A percentile compares a stretch with the other conserved stretches of the same genome.
phyloP scores from a whole-genome alignment of 2,329 filamentous ascomycete genomes.

The Diaporthe caulivora region DNA sequence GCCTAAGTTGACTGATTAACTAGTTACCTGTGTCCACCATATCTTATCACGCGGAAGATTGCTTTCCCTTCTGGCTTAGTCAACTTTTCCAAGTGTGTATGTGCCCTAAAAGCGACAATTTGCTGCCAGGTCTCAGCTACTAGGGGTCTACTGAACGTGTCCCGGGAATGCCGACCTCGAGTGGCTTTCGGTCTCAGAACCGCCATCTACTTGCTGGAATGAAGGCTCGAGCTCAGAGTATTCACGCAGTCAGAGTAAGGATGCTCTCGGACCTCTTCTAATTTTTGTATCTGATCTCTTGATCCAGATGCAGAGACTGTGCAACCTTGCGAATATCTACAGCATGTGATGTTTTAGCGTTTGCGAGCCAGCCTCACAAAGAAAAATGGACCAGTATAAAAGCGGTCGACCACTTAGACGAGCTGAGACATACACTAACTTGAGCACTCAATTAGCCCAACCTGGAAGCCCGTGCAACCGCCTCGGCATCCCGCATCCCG shows the following conservation, averaged over 20 bases:
- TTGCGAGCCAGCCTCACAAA: background rate
- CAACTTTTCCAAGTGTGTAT: too few species aligned
- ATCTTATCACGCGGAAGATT: too few species aligned
- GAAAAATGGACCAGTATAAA: conserved; percentile 8
- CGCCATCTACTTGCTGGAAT: background rate
- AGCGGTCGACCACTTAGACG: background rate
- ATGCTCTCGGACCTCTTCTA: background rate
- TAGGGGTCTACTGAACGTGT: too few species aligned
- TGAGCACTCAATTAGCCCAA: background rate
- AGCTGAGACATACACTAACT: background rate
- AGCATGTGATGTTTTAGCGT: conserved; percentile 1
- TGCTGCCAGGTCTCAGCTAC: too few species aligned
- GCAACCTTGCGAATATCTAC: background rate
- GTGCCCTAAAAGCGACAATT: too few species aligned
- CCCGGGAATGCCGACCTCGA: too few species aligned
- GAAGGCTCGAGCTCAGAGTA: background rate
- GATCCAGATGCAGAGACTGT: too few species aligned
- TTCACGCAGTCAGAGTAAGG: background rate
- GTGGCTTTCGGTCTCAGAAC: background rate
- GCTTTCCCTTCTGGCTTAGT: too few species aligned
- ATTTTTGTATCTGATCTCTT: background rate
- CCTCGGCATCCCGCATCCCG: background rate
- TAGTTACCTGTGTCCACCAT: too few species aligned
- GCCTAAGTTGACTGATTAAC: too few species aligned
- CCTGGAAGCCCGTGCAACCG: background rate